A percentile compares a stretch with the other conserved stretches of the same genome.
Evolutionary conservation across 2,329 filamentous ascomycete species (phyloP).

Genomic region (Curvularia spicifera): DNA sequence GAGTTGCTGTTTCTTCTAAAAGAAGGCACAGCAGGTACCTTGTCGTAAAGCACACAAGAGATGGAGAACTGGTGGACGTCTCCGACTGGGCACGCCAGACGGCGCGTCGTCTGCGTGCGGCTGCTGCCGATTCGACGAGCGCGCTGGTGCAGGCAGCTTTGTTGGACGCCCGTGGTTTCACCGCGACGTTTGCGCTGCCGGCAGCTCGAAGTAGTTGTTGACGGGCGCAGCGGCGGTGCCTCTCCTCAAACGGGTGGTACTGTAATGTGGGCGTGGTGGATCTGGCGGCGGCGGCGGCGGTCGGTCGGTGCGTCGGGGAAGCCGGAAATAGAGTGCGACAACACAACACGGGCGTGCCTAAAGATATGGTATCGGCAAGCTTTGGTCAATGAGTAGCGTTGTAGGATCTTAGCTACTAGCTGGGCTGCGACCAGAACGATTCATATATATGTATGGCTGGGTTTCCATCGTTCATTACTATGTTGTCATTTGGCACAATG

Average conservation of each 20-base stretch:
- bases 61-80: background rate
- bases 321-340: background rate
- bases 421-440: background rate
- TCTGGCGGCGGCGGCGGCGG: background rate
- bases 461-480: background rate
- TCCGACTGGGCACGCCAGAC: slow-evolving; percentile 18
- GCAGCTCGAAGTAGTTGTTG: slow-evolving; percentile 22
- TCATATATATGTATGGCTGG: background rate
- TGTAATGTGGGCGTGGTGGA: background rate
- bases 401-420: background rate
- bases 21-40: background rate
- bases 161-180: slow-evolving; percentile 7
- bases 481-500: background rate
- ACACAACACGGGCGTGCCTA: background rate
- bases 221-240: slow-evolving; percentile 16
- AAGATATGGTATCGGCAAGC: background rate
- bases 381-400: background rate
- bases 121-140: background rate
- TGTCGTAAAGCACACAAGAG: slow-evolving; percentile 1
- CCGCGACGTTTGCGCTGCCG: slow-evolving; percentile 20
- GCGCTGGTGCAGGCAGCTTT: background rate
- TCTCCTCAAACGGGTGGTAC: background rate
- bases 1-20: slow-evolving; percentile 29
- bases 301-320: background rate
- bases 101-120: background rate